These are phyloP conservation scores for Xylariaceae sp. DNA, from an alignment of 2,329 filamentous ascomycete genomes.

Conservation along the genomic window DNA sequence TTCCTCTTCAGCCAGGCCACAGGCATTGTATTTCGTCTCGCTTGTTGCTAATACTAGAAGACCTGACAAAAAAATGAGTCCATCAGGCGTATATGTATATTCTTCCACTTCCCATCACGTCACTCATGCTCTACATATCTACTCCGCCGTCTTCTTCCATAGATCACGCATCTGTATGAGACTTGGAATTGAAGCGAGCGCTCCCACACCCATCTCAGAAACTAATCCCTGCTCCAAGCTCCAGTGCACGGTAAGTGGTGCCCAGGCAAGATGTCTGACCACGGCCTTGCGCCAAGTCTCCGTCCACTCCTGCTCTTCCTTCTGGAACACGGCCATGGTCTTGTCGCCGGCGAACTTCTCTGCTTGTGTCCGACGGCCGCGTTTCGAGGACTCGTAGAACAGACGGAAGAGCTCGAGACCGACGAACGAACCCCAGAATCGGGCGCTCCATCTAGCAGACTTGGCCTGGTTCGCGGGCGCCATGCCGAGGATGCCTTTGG, in stretches of 20 bases:
- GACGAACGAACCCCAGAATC: conserved; percentile 79
- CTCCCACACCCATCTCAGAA: conserved; percentile 55
- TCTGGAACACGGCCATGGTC: conserved; percentile 31
- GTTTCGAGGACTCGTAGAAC: conserved; percentile 44
- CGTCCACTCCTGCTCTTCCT: conserved; percentile 40
- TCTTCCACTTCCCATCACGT: no score
- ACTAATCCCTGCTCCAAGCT: conserved; percentile 65
- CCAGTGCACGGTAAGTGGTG: conserved; percentile 83
- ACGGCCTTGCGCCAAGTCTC: conserved; percentile 63
- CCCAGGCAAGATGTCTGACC: conserved; percentile 70
- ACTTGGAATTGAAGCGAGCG: conserved; percentile 49
- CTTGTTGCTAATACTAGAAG: no score
- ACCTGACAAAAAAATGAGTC: no score
- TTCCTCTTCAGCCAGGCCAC: no score
- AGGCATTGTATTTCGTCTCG: no score
- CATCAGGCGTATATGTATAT: no score
- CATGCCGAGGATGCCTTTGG: conserved; percentile 67
- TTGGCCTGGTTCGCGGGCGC: conserved; percentile 53
- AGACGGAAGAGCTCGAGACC: conserved; percentile 71
- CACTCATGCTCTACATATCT: background rate
- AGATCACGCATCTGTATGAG: conserved; percentile 32
- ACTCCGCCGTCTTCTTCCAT: conserved; percentile 32
- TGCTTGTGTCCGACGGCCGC: conserved; percentile 30
- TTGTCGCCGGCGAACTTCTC: conserved; percentile 43
- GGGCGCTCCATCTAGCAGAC: conserved; percentile 69